These are phyloP conservation scores for Gymnopilus junonius DNA, from an alignment of 768 basidiomycete genomes.

Conservation along the genomic window DNA sequence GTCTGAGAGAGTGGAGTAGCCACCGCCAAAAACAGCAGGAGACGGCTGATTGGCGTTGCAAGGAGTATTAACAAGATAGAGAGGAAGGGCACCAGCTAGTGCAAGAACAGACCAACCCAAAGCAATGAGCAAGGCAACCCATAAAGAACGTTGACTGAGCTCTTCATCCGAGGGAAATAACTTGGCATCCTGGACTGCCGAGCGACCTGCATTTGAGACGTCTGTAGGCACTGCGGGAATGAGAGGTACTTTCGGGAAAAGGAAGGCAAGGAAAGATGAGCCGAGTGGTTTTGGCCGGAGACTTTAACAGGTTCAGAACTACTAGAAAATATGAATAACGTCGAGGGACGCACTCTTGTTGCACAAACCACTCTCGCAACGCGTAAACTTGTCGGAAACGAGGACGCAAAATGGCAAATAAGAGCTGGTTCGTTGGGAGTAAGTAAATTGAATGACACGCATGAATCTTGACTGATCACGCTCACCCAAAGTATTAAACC, in stretches of 20 bases:
- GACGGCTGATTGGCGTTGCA: slow-evolving; percentile 63
- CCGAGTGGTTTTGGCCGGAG: slow-evolving; percentile 65
- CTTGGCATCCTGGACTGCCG: slow-evolving; percentile 50
- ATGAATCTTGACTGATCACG: slow-evolving; percentile 3
- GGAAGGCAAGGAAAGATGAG: slow-evolving; percentile 64
- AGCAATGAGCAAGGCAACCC: slow-evolving; percentile 65
- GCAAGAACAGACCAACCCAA: slow-evolving; percentile 72
- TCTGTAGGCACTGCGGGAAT: slow-evolving; percentile 62
- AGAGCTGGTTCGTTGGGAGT: slow-evolving; percentile 41
- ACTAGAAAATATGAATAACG: not conserved
- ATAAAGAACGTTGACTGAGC: slow-evolving; percentile 71
- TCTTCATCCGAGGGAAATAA: slow-evolving; percentile 79
- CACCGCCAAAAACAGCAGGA: slow-evolving; percentile 52
- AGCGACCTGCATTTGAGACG: slow-evolving; percentile 57
- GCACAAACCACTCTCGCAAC: slow-evolving; percentile 78
- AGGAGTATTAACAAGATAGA: slow-evolving; percentile 71
- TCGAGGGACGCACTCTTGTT: slow-evolving; percentile 56
- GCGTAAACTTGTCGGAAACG: slow-evolving; percentile 75
- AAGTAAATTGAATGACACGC: not conserved
- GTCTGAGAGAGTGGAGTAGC: slow-evolving; percentile 72
- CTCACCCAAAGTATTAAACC: slow-evolving; percentile 76
- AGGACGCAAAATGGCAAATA: slow-evolving; percentile 72
- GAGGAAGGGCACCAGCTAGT: slow-evolving; percentile 70
- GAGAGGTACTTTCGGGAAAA: slow-evolving; percentile 71
- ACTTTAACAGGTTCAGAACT: slow-evolving; percentile 34